Evolutionary conservation across 108 stramenopile genomes (phyloP).

Genomic region (Nitzschia sp.): DNA sequence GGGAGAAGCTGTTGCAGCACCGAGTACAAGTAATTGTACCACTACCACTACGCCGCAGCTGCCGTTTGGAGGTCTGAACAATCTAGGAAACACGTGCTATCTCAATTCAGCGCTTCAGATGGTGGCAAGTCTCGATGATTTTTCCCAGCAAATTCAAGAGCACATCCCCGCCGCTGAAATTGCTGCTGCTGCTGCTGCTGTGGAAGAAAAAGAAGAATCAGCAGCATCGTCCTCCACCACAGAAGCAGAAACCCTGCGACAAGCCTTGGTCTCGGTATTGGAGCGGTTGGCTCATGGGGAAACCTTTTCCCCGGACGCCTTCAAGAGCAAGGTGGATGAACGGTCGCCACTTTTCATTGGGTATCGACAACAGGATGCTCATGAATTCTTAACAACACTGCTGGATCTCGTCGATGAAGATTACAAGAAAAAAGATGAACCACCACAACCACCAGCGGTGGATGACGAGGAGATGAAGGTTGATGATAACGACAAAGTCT

Average conservation of each 20-base stretch:
- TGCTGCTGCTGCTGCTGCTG: not conserved
- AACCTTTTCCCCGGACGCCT: conserved; percentile 37
- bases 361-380: conserved; percentile 60
- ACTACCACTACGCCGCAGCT: not conserved
- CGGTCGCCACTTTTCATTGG: conserved; percentile 52
- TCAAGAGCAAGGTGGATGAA: conserved; percentile 48
- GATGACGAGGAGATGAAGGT: conserved; percentile 6
- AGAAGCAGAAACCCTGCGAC: conserved; percentile 7
- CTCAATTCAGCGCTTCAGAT: conserved; percentile 77
- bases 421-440: conserved; percentile 35
- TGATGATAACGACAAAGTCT: not conserved
- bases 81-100: conserved; percentile 88
- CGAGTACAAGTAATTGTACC: not conserved
- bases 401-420: conserved; percentile 65
- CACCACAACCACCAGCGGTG: conserved; percentile 4
- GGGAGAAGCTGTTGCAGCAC: not conserved
- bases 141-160: conserved; percentile 6
- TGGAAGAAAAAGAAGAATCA: not conserved
- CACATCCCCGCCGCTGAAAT: conserved; percentile 6
- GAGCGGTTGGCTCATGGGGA: conserved; percentile 25
- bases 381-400: conserved; percentile 62
- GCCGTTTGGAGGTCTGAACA: conserved; percentile 55
- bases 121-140: conserved; percentile 36
- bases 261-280: conserved; percentile 24
- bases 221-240: not conserved